Conservation (phyloP, 2,329 filamentous ascomycete genomes). For the Pseudogymnoascus sp. region DNA sequence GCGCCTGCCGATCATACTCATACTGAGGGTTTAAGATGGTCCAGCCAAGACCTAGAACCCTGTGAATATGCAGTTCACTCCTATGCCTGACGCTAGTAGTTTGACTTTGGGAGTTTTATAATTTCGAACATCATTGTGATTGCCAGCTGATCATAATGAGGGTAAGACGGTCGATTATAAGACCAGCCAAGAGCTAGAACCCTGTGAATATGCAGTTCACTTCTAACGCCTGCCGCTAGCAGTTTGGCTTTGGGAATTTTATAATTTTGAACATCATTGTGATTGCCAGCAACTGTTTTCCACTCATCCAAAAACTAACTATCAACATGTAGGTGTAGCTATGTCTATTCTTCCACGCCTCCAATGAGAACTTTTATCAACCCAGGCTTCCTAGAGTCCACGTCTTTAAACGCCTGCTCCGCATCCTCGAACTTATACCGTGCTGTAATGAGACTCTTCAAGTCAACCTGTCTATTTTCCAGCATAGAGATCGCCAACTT, state of each 20-base stretch:
- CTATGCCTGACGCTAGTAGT: not conserved
- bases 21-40: not conserved
- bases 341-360: constrained; percentile 29
- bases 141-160: not conserved
- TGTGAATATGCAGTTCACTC: not conserved
- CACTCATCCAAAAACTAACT: not conserved
- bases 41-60: not conserved
- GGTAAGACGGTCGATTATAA: not conserved
- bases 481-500: constrained; percentile 66
- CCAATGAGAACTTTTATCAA: constrained; percentile 62
- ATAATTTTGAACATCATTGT: not conserved
- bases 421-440: constrained; percentile 73
- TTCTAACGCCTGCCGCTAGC: not conserved
- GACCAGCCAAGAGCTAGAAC: not conserved
- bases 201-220: not conserved
- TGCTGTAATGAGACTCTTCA: constrained; percentile 72
- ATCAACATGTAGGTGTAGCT: not conserved
- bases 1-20: not conserved
- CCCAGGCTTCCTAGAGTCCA: constrained; percentile 61
- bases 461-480: constrained; percentile 60
- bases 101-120: not conserved
- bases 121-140: not conserved
- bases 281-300: not conserved
- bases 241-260: not conserved
- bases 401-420: constrained; percentile 77